Evolutionary conservation across 805 yeast genomes (phyloP).

Genomic region (Saccharomycopsis amapae): DNA sequence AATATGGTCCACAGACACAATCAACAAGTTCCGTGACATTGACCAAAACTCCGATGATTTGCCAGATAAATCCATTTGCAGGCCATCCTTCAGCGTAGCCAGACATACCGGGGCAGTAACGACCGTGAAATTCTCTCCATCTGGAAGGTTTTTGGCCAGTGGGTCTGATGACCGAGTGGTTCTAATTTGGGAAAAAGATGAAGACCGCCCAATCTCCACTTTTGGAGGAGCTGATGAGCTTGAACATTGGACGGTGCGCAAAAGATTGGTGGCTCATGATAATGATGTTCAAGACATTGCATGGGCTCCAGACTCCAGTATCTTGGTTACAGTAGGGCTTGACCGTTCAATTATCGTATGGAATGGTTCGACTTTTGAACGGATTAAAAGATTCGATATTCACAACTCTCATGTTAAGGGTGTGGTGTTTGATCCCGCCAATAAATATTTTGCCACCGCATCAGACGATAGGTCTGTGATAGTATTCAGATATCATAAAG

Average conservation of each 20-base stretch:
- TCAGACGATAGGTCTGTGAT: slow-evolving; percentile 92
- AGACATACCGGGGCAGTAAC: slow-evolving; percentile 97
- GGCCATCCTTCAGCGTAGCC: slow-evolving; percentile 84
- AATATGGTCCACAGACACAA: slow-evolving; percentile 70
- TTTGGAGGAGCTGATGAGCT: slow-evolving; percentile 67
- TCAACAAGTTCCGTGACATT: slow-evolving; percentile 34
- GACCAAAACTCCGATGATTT: slow-evolving; percentile 6
- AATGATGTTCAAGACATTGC: slow-evolving; percentile 97
- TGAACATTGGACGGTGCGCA: slow-evolving; percentile 93
- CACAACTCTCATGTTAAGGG: slow-evolving; percentile 97
- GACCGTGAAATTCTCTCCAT: slow-evolving; percentile 85
- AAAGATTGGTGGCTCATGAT: slow-evolving; percentile 91
- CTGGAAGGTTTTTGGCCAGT: slow-evolving; percentile 83
- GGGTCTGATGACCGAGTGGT: slow-evolving; percentile 94
- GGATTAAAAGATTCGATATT: slow-evolving; percentile 79
- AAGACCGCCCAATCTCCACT: slow-evolving; percentile 42
- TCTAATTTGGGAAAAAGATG: slow-evolving; percentile 90
- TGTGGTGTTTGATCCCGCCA: slow-evolving; percentile 95
- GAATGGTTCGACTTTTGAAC: slow-evolving; percentile 89
- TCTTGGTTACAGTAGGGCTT: slow-evolving; percentile 88
- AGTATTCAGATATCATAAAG: slow-evolving; percentile 76
- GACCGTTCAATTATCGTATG: slow-evolving; percentile 90
- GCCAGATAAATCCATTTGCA: slow-evolving; percentile 30
- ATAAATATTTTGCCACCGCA: slow-evolving; percentile 93
- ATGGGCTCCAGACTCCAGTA: slow-evolving; percentile 93